These are phyloP conservation scores for Entrophospora sp. DNA, from an alignment of 192 early-diverging fungal genomes.

Conservation along the genomic window DNA sequence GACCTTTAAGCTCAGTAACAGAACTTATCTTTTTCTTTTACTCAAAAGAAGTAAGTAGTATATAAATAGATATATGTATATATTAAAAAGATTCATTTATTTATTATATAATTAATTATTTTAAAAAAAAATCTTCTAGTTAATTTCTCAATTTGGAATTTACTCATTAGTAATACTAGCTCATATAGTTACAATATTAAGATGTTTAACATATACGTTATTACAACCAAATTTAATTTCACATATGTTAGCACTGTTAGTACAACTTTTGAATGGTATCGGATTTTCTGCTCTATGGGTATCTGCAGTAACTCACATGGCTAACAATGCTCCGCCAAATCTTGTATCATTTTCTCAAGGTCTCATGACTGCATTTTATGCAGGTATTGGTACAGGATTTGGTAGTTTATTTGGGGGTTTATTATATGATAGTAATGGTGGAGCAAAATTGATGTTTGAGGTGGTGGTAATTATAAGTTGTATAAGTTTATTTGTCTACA, in stretches of 20 bases:
- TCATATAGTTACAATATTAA: slow-evolving; percentile 36
- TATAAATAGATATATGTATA: neutral
- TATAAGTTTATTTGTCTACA: slow-evolving; percentile 26
- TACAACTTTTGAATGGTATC: slow-evolving; percentile 36
- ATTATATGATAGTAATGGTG: slow-evolving; percentile 29
- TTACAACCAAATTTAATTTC: slow-evolving; percentile 24
- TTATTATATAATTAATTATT: neutral
- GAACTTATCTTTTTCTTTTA: slow-evolving; percentile 40
- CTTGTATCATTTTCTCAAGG: slow-evolving; percentile 38
- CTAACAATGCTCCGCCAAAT: slow-evolving; percentile 33
- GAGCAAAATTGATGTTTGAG: slow-evolving; percentile 30
- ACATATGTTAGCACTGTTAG: slow-evolving; percentile 28
- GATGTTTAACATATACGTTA: slow-evolving; percentile 31
- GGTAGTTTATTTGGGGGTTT: slow-evolving; percentile 34
- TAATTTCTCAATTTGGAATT: slow-evolving; percentile 36
- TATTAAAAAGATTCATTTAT: neutral
- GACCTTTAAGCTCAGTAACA: slow-evolving; percentile 30
- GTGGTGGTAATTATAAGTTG: slow-evolving; percentile 22
- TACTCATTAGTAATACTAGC: slow-evolving; percentile 31
- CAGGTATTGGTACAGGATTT: slow-evolving; percentile 32
- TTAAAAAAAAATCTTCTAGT: slow-evolving; percentile 26
- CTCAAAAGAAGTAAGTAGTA: slow-evolving; percentile 32
- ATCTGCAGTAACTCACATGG: slow-evolving; percentile 34
- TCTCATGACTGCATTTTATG: slow-evolving; percentile 11
- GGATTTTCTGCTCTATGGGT: slow-evolving; percentile 39